phyloP scores from a whole-genome alignment of 331 rosid species.

The Rhamnella rubrinervis region DNA sequence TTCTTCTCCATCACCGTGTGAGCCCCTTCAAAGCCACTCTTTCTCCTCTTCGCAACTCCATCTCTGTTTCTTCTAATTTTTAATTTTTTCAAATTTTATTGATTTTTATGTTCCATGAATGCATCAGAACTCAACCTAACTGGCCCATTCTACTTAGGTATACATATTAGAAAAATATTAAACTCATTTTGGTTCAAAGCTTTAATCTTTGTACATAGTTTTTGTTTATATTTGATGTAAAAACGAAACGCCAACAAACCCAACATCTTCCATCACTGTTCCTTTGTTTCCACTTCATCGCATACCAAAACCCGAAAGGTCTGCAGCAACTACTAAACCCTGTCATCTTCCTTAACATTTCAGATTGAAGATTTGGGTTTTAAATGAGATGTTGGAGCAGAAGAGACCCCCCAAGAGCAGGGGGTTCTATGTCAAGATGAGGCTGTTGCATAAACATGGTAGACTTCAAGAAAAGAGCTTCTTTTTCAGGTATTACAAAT shows the following conservation, averaged over 20 bases:
- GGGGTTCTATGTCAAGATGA: slow-evolving; percentile 74
- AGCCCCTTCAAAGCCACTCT: slow-evolving; percentile 19
- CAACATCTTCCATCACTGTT: slow-evolving; percentile 39
- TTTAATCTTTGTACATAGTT: neutral
- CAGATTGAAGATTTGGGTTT: slow-evolving; percentile 1
- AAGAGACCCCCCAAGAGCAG: slow-evolving; percentile 36
- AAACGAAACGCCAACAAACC: slow-evolving; percentile 63
- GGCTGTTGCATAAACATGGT: slow-evolving; percentile 55
- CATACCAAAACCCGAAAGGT: slow-evolving; percentile 67
- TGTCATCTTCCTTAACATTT: slow-evolving; percentile 3
- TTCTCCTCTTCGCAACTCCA: slow-evolving; percentile 6
- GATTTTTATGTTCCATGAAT: slow-evolving; percentile 7
- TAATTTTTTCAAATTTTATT: neutral
- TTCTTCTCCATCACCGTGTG: slow-evolving; percentile 28
- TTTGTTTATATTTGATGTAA: slow-evolving; percentile 20
- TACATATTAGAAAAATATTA: neutral
- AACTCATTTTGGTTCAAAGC: slow-evolving; percentile 3
- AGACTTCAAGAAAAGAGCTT: slow-evolving; percentile 55
- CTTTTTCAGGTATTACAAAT: slow-evolving; percentile 61
- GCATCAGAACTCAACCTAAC: slow-evolving; percentile 13
- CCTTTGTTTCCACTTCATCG: slow-evolving; percentile 68
- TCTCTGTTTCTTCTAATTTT: neutral
- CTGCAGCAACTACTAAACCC: slow-evolving; percentile 45
- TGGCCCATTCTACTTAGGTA: neutral
- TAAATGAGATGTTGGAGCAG: slow-evolving; percentile 60